Evolutionary conservation across 768 basidiomycete genomes (phyloP), one percentile per base, ranked within the genome.

Genomic region (Cystobasidium tubakii): DNA sequence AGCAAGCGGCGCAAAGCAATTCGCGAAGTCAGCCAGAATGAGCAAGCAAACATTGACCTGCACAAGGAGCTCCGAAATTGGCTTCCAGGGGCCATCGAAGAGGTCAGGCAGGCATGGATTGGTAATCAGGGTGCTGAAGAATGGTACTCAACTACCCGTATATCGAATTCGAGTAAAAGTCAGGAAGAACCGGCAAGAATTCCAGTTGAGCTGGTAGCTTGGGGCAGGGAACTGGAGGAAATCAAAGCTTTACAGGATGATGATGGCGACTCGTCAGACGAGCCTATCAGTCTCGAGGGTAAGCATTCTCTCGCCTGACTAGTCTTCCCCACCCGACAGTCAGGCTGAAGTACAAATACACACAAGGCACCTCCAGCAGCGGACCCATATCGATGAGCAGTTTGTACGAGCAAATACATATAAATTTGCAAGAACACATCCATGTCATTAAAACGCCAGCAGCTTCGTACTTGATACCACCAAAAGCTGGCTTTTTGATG

Each of bases 401-500:
- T 19, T 31, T 67, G 9, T 65, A 39, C 25, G 25, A 65, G 27
- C 10, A 12, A 31, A 15, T 65, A 19, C 63, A 65, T 27, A 4
- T 54, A 4, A 46, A 67, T 29, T 6, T 19, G 66, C 21, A 42
- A 46, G 3, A 31, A 2, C 6, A 12, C 12, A 13, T 43, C 4
- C 42, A 33, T 44, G 19, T 12, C 15, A 25, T 67, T 2, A 13
- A n/a, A 19, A 67, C 66, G 13, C 31, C 66, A 10, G 44, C 42
- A 4, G 66, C 66, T 46, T 9, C 7, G 3, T 67, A 54, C 21
- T 44, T 67, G 3, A 19, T 67, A n/a, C 66, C 66, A 31, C 44
- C 66, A 25, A 19, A 31, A 27, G 9, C 42, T 25, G 66, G 66
- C n/a, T 67, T 67, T 39, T n/a, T 67, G 7, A 67, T 67, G 66